Base-by-base conservation (phyloP, 805 yeast genomes). In the Myxozyma geophila region DNA sequence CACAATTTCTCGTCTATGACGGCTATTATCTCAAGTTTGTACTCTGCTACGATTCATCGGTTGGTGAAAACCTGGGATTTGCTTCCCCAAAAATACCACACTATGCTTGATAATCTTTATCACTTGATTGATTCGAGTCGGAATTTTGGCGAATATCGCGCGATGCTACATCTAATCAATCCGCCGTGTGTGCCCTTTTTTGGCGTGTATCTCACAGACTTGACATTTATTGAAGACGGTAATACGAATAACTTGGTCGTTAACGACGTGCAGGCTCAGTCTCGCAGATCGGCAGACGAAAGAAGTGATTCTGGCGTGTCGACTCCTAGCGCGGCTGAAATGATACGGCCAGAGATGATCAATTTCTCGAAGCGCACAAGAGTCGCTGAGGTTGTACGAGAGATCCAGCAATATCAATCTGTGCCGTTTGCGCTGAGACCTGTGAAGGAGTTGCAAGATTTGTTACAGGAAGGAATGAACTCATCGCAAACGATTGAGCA, bases 1-100 rank as follows among this genome's bases (percentile, higher is more conserved):
- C 89, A 91, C 72, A 93, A 93, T 74, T 93, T 86, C 73, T 88
- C 96, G 6, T 86, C 96, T 3, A 89, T 93, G 96, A 92, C 97
- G 0, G 97, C 98, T 1, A 86, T 93, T 50, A 84, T 93, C 19
- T 89, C 96, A 19, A 96, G 96, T 0, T 77, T 93, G 43, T 86
- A 87, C 69, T 88, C 97, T 0, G 89, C 97, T 0, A 92, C 97
- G 12, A 84, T 93, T 57, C 92, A 89, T 72, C 80, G 99, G 61
- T 80, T 93, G 70, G 87, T 86, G 70, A 87, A 85, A 74, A 89
- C 98, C 0, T 92, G 98, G 98, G 83, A 83, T 23, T 74, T 77
- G 21, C 86, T 93, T 2, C 84, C 88, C 3, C 74, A 79, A 15
- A 82, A 81, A 35, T 77, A 82, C 13, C 73, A 81, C 66, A 74